Base-by-base conservation (phyloP, 2,329 filamentous ascomycete genomes). In the Fusarium guadeloupense region DNA sequence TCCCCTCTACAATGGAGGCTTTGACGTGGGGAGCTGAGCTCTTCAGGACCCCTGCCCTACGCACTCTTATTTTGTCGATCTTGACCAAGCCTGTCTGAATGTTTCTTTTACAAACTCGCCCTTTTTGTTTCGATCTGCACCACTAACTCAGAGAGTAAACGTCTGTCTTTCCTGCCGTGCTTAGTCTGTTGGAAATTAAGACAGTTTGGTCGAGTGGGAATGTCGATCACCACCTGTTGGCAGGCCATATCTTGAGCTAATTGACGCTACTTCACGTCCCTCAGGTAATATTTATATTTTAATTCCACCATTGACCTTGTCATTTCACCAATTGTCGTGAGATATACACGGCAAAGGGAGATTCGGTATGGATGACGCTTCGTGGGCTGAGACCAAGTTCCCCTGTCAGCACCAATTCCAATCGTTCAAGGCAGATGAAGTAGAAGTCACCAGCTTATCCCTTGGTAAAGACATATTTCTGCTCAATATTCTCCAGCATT, bases 61-160 rank as follows among this genome's bases (percentile, higher is more conserved):
- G 14, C n/a, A 9, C 19, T 25, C 9, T 13, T 5, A 16, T 30
- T n/a, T 2, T 48, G 59, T 42, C 40, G 43, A 56, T 47, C 57
- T 23, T 25, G 10, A 16, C 43, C 23, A 21, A 4, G 16, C n/a
- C 16, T 17, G 19, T 20, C 9, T 19, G 19, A 3, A 3, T 20
- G 21, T 3, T 25, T 20, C 10, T n/a, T 13, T 12, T 23, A 17
- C n/a, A 30, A 43, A 30, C 25, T 31, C 19, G 19, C 45, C 21
- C 19, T 21, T 38, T 12, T 14, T 17, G 14, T 31, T 39, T 26
- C 6, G 40, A 52, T 54, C 56, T 52, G 47, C 38, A 17, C 6
- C 23, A 13, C 38, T 49, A 37, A 42, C 39, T 19, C 23, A 10
- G 6, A n/a, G 8, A 19, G n/a, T 19, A 16, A 16, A 19, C 33